Evolutionary conservation across 2,329 filamentous ascomycete species (phyloP).

Genomic region (Phyllosticta citrichinensis): DNA sequence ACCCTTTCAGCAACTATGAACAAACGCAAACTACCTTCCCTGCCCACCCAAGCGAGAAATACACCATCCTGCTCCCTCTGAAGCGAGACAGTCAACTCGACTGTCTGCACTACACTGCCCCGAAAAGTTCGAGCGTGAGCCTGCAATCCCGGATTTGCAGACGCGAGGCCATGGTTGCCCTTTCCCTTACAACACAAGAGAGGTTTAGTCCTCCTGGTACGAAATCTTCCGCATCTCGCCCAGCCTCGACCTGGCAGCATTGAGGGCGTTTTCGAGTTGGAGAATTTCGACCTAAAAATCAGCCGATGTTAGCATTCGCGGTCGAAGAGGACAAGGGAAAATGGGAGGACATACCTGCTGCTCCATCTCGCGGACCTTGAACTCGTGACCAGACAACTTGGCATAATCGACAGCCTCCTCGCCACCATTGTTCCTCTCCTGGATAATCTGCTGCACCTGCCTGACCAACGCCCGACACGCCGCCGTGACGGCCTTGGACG

Average conservation of each 20-base stretch:
- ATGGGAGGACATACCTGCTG: conserved; percentile 72
- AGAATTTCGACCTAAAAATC: conserved; percentile 77
- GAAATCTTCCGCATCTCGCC: conserved; percentile 98
- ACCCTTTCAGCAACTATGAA: too few species aligned
- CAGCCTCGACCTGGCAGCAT: conserved; percentile 67
- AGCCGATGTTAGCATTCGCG: neutral
- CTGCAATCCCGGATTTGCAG: too few species aligned
- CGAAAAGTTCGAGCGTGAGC: too few species aligned
- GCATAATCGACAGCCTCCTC: conserved; percentile 75
- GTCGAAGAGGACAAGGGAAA: neutral
- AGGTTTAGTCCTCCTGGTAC: conserved; percentile 63
- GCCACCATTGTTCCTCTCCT: conserved; percentile 70
- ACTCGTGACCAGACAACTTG: conserved; percentile 84
- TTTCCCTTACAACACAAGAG: neutral
- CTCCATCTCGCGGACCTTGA: conserved; percentile 98
- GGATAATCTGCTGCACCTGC: conserved; percentile 91
- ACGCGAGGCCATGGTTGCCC: neutral
- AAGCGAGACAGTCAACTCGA: too few species aligned
- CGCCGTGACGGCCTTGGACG: conserved; percentile 82
- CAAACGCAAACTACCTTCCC: too few species aligned
- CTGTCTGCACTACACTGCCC: too few species aligned
- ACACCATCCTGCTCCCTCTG: too few species aligned
- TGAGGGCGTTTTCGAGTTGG: conserved; percentile 80
- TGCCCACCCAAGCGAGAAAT: too few species aligned
- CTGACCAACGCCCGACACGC: conserved; percentile 81